A percentile compares a stretch with the other conserved stretches of the same genome.
These are phyloP conservation scores for Podochytrium sp. DNA, from an alignment of 192 early-diverging fungal species.

Conservation along the genomic window DNA sequence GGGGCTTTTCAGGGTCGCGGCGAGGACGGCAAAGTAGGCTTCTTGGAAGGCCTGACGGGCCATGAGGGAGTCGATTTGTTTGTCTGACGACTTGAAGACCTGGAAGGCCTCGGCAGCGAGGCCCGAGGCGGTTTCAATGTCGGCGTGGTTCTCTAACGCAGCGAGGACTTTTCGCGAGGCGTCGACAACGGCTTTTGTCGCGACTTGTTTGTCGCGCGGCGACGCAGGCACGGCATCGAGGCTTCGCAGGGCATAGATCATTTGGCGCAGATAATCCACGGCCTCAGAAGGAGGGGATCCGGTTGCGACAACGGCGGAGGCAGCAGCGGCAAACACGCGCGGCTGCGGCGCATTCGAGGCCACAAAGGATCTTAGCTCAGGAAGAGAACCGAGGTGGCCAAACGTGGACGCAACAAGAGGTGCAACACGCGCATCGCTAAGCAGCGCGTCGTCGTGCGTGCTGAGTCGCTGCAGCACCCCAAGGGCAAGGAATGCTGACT, in stretches of 20 bases:
- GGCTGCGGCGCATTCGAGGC: background rate
- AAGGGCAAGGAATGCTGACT: background rate
- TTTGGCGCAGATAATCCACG: too few relatives aligned
- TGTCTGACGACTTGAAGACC: background rate
- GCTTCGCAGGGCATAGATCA: background rate
- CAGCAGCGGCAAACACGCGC: background rate
- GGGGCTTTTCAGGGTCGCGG: background rate
- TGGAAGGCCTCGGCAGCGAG: background rate
- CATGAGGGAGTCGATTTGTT: background rate
- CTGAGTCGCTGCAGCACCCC: background rate
- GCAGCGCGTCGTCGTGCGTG: too few relatives aligned
- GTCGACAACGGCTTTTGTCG: background rate
- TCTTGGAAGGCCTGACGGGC: background rate
- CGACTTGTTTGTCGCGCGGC: too few relatives aligned
- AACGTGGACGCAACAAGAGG: too few relatives aligned
- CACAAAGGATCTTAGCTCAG: too few relatives aligned
- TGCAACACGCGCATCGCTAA: too few relatives aligned
- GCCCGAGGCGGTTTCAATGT: slow-evolving; percentile 1
- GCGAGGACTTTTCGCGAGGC: background rate
- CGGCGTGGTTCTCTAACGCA: background rate
- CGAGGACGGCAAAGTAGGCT: slow-evolving; percentile 6
- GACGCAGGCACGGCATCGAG: too few relatives aligned
- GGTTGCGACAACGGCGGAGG: background rate
- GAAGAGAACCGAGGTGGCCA: too few relatives aligned
- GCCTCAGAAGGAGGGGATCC: too few relatives aligned